Percentiles rank a stretch among this genome's conserved stretches.
phyloP scores from a whole-genome alignment of 129 eudicot species.

The Solidago caesia region DNA sequence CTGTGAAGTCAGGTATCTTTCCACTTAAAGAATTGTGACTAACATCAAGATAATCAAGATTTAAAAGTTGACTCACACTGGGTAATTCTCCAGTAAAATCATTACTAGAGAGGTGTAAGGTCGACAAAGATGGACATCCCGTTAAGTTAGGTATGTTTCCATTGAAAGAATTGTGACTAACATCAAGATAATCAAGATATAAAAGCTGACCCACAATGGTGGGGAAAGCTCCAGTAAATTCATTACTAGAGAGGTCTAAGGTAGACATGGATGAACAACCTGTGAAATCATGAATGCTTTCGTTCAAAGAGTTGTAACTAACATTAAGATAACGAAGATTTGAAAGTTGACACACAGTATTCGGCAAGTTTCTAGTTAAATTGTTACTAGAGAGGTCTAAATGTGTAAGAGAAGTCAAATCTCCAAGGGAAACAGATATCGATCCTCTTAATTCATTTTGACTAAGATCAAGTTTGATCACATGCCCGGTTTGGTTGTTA shows the following conservation, averaged over 20 bases:
- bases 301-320: background rate
- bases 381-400: constrained; percentile 12
- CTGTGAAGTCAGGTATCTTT: background rate
- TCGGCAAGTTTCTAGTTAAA: background rate
- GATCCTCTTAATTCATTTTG: background rate
- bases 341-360: background rate
- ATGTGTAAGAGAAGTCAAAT: constrained; percentile 15
- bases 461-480: constrained; percentile 26
- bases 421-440: constrained; percentile 22
- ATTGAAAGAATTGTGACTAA: background rate
- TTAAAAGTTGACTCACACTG: background rate
- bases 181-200: background rate
- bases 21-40: constrained; percentile 12
- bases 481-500: constrained; percentile 34
- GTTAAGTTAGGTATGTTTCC: background rate
- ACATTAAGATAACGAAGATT: background rate
- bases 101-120: background rate
- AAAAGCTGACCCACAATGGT: background rate
- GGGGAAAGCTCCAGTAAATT: background rate
- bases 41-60: constrained; percentile 11
- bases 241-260: constrained; percentile 13
- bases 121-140: background rate
- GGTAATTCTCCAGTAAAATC: constrained; percentile 9
- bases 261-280: constrained; percentile 1
- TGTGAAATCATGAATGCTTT: background rate